Evolutionary conservation across 1,139 yeast species (phyloP).

Genomic region (Protomyces gravidus): DNA sequence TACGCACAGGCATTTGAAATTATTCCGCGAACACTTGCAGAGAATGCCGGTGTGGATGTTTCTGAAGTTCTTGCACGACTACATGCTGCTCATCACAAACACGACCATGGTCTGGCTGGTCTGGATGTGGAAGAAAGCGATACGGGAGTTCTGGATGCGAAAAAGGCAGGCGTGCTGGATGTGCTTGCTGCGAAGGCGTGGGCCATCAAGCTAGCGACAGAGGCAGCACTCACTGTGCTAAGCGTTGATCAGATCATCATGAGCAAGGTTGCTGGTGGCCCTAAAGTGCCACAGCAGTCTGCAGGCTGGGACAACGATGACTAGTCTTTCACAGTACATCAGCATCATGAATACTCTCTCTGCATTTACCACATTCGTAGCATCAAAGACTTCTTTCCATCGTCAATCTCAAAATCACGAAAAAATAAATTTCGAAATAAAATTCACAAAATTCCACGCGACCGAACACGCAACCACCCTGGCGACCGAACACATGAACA

Average conservation of each 20-base stretch:
- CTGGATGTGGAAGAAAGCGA: slow-evolving; percentile 65
- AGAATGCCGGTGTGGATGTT: slow-evolving; percentile 88
- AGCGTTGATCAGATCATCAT: slow-evolving; percentile 87
- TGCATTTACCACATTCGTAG: background rate
- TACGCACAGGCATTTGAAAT: slow-evolving; percentile 94
- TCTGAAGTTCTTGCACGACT: slow-evolving; percentile 81
- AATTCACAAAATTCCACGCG: too few species aligned
- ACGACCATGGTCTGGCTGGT: slow-evolving; percentile 50
- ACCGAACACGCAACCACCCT: too few species aligned
- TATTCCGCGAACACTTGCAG: slow-evolving; percentile 86
- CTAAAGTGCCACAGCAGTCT: slow-evolving; percentile 32
- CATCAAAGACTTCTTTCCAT: background rate
- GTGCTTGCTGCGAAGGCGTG: slow-evolving; percentile 73
- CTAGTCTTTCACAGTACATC: slow-evolving; percentile 24
- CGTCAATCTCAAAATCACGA: too few species aligned
- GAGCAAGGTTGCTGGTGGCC: slow-evolving; percentile 53
- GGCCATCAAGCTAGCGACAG: slow-evolving; percentile 91
- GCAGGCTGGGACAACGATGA: slow-evolving; percentile 34
- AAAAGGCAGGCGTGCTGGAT: slow-evolving; percentile 68
- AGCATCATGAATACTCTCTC: background rate
- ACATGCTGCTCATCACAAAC: slow-evolving; percentile 72
- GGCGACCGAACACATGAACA: too few species aligned
- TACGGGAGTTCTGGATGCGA: slow-evolving; percentile 62
- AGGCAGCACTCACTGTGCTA: slow-evolving; percentile 85
- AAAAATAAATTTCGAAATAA: too few species aligned